Percentiles rank a stretch among this genome's conserved stretches.
These are phyloP conservation scores for Aspergillus sp. DNA, from an alignment of 2,329 filamentous ascomycete genomes.

Conservation along the genomic window DNA sequence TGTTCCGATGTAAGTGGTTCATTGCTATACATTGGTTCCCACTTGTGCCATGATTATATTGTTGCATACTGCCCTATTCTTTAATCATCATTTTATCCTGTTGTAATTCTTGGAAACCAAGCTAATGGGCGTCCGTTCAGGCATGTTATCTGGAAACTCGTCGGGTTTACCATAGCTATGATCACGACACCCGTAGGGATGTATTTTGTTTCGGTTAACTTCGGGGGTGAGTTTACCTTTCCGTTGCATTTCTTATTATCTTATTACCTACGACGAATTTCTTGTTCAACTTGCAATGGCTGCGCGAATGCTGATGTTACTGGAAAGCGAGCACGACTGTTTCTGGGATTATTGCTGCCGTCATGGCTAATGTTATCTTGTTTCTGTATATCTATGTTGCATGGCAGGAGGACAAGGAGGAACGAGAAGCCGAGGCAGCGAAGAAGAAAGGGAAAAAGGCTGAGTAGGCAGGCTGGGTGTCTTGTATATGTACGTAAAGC, in stretches of 20 bases:
- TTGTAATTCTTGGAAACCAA: background rate
- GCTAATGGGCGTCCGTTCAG: conserved; percentile 34
- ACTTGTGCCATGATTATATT: background rate
- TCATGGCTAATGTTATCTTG: conserved; percentile 88
- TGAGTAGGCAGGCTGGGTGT: conserved; percentile 28
- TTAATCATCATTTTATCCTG: background rate
- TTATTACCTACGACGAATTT: background rate
- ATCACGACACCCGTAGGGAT: conserved; percentile 80
- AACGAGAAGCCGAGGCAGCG: conserved; percentile 64
- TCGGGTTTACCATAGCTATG: conserved; percentile 91
- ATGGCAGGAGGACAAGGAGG: conserved; percentile 81
- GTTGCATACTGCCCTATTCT: background rate
- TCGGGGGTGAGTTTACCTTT: conserved; percentile 61
- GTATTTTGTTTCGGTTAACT: conserved; percentile 83
- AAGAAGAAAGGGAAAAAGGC: conserved; percentile 54
- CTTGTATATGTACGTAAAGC: background rate
- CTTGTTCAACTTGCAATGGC: no score
- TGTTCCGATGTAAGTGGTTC: conserved; percentile 68
- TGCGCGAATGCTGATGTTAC: background rate
- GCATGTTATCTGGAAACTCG: conserved; percentile 83
- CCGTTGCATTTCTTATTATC: background rate
- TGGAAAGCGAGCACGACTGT: conserved; percentile 80
- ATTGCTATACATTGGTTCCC: background rate
- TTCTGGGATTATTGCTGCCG: conserved; percentile 78
- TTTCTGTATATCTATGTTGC: conserved; percentile 90